Conservation (phyloP, 805 yeast species). For the Danielia oregonensis region DNA sequence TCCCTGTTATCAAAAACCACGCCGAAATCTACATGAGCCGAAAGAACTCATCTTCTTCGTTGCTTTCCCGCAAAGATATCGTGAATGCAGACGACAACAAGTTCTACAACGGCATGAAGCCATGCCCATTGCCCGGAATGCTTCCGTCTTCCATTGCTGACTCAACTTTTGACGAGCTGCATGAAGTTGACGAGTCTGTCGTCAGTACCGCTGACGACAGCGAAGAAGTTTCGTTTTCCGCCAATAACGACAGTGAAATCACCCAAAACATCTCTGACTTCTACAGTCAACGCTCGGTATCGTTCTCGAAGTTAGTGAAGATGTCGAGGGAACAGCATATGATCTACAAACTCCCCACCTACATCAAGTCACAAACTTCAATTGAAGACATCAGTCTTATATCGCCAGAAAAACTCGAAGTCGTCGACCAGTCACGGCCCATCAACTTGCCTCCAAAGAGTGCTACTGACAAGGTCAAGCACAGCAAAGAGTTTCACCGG, state of each 20-base stretch:
- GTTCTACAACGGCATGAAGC: slow-evolving; percentile 18
- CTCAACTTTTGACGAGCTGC: slow-evolving; percentile 3
- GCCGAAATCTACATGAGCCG: slow-evolving; percentile 27
- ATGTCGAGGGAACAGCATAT: slow-evolving; percentile 29
- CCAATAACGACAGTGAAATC: slow-evolving; percentile 31
- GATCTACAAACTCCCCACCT: slow-evolving; percentile 36
- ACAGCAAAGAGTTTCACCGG: slow-evolving; percentile 52
- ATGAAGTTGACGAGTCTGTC: slow-evolving; percentile 3
- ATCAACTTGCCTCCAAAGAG: slow-evolving; percentile 69
- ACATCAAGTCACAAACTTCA: slow-evolving; percentile 36
- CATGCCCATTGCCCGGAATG: slow-evolving; percentile 18
- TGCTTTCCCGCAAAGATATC: slow-evolving; percentile 25
- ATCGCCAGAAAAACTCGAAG: slow-evolving; percentile 55
- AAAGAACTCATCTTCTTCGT: slow-evolving; percentile 12
- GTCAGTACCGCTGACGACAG: slow-evolving; percentile 2
- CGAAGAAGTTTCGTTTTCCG: slow-evolving; percentile 5
- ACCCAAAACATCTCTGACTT: slow-evolving; percentile 35
- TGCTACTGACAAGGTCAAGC: slow-evolving; percentile 47
- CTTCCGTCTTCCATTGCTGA: too few species aligned
- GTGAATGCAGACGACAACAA: slow-evolving; percentile 22
- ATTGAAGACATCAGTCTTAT: slow-evolving; percentile 33
- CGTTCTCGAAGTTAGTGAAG: slow-evolving; percentile 31
- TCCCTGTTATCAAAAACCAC: slow-evolving; percentile 37
- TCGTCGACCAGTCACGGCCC: slow-evolving; percentile 61
- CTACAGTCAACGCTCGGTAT: slow-evolving; percentile 32